These are phyloP conservation scores for Lenwebbia sp. DNA, from an alignment of 345 rosid genomes.

Conservation along the genomic window DNA sequence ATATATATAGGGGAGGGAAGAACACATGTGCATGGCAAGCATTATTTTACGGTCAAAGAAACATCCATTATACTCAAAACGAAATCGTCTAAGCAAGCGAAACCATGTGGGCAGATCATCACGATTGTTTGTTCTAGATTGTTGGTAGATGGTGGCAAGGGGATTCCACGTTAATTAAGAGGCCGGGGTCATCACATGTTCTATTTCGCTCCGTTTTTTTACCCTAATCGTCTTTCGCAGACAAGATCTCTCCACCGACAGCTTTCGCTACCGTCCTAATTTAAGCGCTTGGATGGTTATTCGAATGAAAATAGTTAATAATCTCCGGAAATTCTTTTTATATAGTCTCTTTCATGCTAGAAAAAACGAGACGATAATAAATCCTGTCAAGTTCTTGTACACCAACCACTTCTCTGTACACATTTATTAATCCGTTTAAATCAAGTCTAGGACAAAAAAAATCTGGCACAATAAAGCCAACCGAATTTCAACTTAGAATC, in stretches of 20 bases:
- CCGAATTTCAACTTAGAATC: background rate
- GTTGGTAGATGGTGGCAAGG: background rate
- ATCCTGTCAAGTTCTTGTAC: background rate
- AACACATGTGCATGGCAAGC: background rate
- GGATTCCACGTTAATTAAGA: background rate
- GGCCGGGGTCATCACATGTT: background rate
- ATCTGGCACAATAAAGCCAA: background rate
- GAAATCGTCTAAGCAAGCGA: background rate
- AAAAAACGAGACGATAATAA: background rate
- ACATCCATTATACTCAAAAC: background rate
- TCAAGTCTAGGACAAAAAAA: background rate
- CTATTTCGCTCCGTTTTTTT: background rate
- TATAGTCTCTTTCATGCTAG: background rate
- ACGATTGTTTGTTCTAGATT: background rate
- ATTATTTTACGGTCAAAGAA: background rate
- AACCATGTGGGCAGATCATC: background rate
- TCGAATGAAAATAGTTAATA: background rate
- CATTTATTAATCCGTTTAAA: background rate
- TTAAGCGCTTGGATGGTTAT: no score
- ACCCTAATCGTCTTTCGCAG: no score
- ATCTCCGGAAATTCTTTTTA: background rate
- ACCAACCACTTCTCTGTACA: background rate
- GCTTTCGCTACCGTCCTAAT: no score
- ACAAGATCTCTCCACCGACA: no score
- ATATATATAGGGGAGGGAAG: background rate